Conservation (phyloP, 148 eudicot genomes). For the Silene uniflora region DNA sequence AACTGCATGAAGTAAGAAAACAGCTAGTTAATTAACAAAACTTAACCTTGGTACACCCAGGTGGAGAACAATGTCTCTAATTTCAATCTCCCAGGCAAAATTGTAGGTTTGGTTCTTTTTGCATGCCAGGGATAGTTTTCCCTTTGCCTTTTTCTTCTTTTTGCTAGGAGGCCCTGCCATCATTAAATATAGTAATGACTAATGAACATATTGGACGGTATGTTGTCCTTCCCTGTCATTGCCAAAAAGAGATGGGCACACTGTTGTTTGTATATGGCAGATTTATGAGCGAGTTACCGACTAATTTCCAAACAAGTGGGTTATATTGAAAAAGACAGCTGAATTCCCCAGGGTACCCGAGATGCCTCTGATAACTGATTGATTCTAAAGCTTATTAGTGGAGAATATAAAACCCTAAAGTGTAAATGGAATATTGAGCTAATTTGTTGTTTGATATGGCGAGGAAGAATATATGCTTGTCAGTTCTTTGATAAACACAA, state of each 20-base stretch:
- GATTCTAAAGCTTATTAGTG: not conserved
- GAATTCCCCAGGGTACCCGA: not conserved
- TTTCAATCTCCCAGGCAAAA: not conserved
- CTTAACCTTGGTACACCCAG: not conserved
- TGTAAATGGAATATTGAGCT: not conserved
- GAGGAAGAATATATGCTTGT: not conserved
- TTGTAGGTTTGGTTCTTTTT: not conserved
- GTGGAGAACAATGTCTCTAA: not conserved
- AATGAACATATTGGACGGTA: not conserved
- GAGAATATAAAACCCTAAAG: not conserved
- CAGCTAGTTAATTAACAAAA: not conserved
- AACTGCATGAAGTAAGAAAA: not conserved
- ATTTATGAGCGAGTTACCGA: not conserved
- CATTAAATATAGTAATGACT: not conserved
- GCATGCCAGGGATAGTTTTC: not conserved
- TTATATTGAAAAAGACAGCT: not conserved
- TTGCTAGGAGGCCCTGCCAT: not conserved
- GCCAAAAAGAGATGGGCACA: not conserved
- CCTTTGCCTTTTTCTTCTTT: not conserved
- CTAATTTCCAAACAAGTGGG: not conserved
- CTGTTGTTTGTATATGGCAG: not conserved
- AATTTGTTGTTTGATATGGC: slow-evolving; percentile 5
- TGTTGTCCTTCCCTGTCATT: not conserved
- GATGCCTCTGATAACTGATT: not conserved
- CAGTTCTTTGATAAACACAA: not conserved